Percentiles rank a stretch among this genome's conserved stretches.
Evolutionary conservation across 2,329 filamentous ascomycete genomes (phyloP).

Genomic region (Talaromyces atroroseus): DNA sequence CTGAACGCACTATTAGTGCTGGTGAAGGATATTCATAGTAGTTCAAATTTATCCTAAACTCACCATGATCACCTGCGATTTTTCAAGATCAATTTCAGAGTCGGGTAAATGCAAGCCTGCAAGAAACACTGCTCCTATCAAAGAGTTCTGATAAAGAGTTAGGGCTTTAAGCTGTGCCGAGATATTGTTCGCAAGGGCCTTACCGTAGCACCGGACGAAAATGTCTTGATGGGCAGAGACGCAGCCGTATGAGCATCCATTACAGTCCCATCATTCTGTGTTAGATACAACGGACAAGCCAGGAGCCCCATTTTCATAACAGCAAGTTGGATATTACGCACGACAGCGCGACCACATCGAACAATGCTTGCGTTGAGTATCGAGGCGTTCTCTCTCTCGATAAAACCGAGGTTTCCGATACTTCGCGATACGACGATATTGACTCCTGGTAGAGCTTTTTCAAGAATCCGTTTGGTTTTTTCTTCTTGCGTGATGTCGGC

Average conservation of each 20-base stretch:
- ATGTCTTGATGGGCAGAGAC: conserved; percentile 47
- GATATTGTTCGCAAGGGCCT: conserved; percentile 50
- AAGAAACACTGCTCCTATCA: conserved; percentile 1
- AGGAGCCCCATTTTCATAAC: not conserved
- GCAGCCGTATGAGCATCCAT: conserved; percentile 44
- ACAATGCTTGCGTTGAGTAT: conserved; percentile 55
- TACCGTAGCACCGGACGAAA: conserved; percentile 45
- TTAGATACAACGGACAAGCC: conserved; percentile 24
- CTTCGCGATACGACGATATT: conserved; percentile 24
- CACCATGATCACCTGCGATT: not conserved
- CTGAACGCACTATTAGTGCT: too few relatives aligned
- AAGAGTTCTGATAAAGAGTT: conserved; percentile 19
- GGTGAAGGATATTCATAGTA: too few relatives aligned
- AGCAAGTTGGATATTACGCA: not conserved
- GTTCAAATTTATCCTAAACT: conserved; percentile 35
- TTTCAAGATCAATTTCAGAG: too few relatives aligned
- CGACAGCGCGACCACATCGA: not conserved
- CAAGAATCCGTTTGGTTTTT: conserved; percentile 44
- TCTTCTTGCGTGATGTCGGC: conserved; percentile 49
- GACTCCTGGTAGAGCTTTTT: conserved; percentile 41
- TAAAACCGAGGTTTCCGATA: conserved; percentile 27
- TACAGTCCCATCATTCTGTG: conserved; percentile 50
- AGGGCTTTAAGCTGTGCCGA: too few relatives aligned
- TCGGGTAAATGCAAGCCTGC: too few relatives aligned
- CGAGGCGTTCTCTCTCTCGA: conserved; percentile 59